Base-by-base conservation (phyloP, 441 rosid genomes). In the Gossypium aridum region DNA sequence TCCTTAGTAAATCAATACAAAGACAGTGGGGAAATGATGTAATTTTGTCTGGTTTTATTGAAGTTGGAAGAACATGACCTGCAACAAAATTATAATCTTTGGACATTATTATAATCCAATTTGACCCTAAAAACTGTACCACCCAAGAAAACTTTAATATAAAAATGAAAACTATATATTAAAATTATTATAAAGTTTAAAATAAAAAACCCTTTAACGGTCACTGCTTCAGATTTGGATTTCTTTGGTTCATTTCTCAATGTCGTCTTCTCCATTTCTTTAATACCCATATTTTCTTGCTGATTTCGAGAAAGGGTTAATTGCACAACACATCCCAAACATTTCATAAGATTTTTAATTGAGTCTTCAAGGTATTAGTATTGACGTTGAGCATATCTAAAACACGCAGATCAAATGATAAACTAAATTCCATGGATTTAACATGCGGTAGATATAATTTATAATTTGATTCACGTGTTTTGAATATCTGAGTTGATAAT, bases 151-250 rank as follows among this genome's bases (percentile, higher is more conserved):
- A 65, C 28, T 28, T 28, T 1, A n/a, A 64, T 19, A 72, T 53
- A 71, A 71, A 71, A 62, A 14, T 31, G 0, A 59, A 9, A 56
- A 47, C 2, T 23, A 12, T 47, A 59, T 51, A 26, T 16, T 16
- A 25, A 53, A 62, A 1, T 31, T 25, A 19, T 31, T 53, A 51
- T 7, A 10, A 14, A 57, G 4, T 28, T 28, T 28, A 4, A 22
- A n/a, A 26, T 9, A 7, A 13, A 14, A 19, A 61, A 23, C 1
- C 45, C 20, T 74, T 73, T 68, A 84, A 81, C 85, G 82, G 85
- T 78, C 80, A 76, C 81, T 54, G 78, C 70, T 45, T 37, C 25
- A 53, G 62, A 77, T 55, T 70, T 56, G 63, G 64, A 68, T 17
- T 64, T 70, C 37, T 25, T 8, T 23, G 43, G 65, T 25, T 62